Evolutionary conservation across 169 alveolate genomes (phyloP), one percentile per base, ranked within the genome.

Genomic region (Ichthyophthirius multifiliis): DNA sequence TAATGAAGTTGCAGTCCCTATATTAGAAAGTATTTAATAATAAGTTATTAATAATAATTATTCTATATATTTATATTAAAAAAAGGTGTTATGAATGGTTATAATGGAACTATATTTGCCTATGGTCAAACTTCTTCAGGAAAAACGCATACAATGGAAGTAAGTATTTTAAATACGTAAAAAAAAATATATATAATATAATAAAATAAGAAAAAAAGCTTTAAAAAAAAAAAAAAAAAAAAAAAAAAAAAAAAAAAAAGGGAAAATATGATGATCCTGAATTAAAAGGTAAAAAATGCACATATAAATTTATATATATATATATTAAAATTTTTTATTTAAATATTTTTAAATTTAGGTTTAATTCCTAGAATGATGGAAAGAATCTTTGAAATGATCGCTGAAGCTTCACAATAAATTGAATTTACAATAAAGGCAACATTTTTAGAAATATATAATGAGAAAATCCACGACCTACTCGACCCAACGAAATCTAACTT

Each of bases 81-180:
- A 55, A 55, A 55, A 55, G 71, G 71, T 55, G 92, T 94, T 5
- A 73, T 95, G 41, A 80, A 83, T 45, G 98, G 98, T 2, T 92
- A 93, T 64, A 95, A 95, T 80, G 97, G 97, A 32, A 92, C 97
- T 31, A 93, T 95, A 2, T 81, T 95, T 31, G 96, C 97, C 18
- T 94, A 95, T 85, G 98, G 98, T 0, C 96, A 93, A 76, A 94
- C 97, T 4, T 85, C 95, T 0, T 83, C 94, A 27, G 98, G 98
- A 2, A 95, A 95, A 73, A 95, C 97, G 9, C 89, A 80, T 83
- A 93, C 97, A 32, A 93, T 93, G 94, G 86, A 77, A 43, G 97
- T 96, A 20, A 87, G n/a, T n/a, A n/a, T n/a, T n/a, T n/a, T n/a
- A n/a, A n/a, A n/a, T n/a, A n/a, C n/a, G n/a, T n/a, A n/a, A n/a